Evolutionary conservation across 768 basidiomycete genomes (phyloP), one percentile per base, ranked within the genome.

Genomic region (Mycena filopes): DNA sequence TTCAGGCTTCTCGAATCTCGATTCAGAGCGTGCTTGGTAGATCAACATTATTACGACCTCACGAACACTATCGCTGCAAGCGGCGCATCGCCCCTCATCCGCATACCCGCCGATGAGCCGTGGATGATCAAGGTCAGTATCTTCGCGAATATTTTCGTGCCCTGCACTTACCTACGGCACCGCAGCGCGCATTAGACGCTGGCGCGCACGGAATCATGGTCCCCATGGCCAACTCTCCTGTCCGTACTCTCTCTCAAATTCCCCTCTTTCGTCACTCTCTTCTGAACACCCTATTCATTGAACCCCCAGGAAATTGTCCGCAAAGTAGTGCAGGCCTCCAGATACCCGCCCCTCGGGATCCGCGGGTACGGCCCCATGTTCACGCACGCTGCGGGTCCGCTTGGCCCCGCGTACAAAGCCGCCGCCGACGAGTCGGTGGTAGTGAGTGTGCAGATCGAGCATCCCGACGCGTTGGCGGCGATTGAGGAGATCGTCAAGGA

Each of bases 31-130:
- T 8, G 28, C 12, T n/a, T n/a, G 1, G 21, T 16, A 73, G 70
- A 74, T 26, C 59, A 61, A 18, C 73, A 74, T 51, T 70, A 60
- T 43, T 74, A 71, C 61, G 73, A 74, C 48, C 55, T 74, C 15
- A 61, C 60, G 7, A 74, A 74, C 51, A 80, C 79, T 3, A 76
- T 86, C 50, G 73, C 80, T 0, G 78, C 78, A 10, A 68, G 80
- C 10, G 81, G 81, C 0, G 69, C 62, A 36, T 81, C 82, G 4
- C 82, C 83, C 1, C 80, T 86, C 36, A 81, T 86, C 26, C 76
- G 85, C 15, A 80, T 85, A 36, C 84, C 84, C 21, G 83, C 82
- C 15, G 84, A 83, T 3, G 85, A 83, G 11, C 57, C 73, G 28
- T 85, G 84, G 83, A 81, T 84, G 71, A 84, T 86, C 76, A 86